Conservation (phyloP, 2,329 filamentous ascomycete genomes). For the Dryadomyces quercus-mongolicae region DNA sequence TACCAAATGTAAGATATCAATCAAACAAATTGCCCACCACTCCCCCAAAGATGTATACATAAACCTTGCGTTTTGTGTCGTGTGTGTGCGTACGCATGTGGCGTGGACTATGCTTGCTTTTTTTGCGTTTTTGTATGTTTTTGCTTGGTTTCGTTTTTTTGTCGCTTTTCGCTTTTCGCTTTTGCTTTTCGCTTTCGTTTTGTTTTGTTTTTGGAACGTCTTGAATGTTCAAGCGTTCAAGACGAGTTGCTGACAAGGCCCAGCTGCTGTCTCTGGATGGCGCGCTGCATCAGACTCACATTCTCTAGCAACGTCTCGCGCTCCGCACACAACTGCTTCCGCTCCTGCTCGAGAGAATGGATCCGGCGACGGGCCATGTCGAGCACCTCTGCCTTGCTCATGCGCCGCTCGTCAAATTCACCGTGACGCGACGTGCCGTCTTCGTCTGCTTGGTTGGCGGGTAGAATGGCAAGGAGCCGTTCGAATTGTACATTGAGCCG, state of each 20-base stretch:
- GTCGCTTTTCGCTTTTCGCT: neutral
- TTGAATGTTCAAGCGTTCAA: neutral
- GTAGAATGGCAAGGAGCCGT: conserved; percentile 27
- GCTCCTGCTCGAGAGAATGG: conserved; percentile 25
- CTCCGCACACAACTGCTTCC: conserved; percentile 15
- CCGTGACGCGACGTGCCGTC: conserved; percentile 1
- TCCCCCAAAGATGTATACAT: neutral
- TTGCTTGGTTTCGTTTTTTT: neutral
- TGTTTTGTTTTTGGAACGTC: neutral
- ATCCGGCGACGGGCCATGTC: conserved; percentile 31
- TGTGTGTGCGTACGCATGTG: neutral
- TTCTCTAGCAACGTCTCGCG: conserved; percentile 7
- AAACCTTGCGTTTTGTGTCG: neutral
- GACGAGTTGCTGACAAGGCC: neutral
- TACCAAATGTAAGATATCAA: neutral
- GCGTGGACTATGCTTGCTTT: neutral
- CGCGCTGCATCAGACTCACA: conserved; percentile 6
- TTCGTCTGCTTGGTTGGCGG: conserved; percentile 12
- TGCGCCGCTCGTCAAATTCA: conserved; percentile 18
- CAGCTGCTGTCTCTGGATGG: conserved; percentile 6
- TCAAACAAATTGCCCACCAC: neutral
- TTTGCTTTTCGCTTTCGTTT: neutral
- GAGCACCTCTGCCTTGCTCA: conserved; percentile 33
- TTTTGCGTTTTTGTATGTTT: neutral
- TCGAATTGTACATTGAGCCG: conserved; percentile 33